Evolutionary conservation across 139 green algal genomes (phyloP).

Genomic region (Tetraselmis chui): DNA sequence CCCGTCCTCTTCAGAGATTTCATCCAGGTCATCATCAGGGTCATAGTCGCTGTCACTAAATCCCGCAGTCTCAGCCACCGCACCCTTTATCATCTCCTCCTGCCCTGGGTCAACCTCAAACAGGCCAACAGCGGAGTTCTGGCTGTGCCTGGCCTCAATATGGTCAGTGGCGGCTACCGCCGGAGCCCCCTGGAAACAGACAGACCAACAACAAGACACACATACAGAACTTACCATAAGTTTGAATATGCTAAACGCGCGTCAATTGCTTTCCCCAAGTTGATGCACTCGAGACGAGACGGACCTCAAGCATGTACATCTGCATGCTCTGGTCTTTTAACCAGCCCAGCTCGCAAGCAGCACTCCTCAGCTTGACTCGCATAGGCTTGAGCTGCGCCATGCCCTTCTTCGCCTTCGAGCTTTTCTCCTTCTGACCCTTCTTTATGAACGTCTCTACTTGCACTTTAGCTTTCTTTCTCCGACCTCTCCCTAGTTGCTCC

Average conservation of each 20-base stretch:
- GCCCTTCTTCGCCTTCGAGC: background rate
- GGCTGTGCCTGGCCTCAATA: too few species aligned
- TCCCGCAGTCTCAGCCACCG: background rate
- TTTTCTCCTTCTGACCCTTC: background rate
- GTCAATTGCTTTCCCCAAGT: too few species aligned
- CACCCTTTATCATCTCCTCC: background rate
- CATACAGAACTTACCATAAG: too few species aligned
- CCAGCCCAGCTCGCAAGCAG: background rate
- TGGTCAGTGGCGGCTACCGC: too few species aligned
- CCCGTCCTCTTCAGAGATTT: background rate
- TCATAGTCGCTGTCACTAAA: background rate
- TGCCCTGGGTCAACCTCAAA: background rate
- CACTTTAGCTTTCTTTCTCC: background rate
- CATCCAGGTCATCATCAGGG: background rate
- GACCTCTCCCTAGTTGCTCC: background rate
- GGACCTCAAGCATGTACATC: background rate
- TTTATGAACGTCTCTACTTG: background rate
- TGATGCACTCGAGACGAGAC: too few species aligned
- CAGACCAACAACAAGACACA: too few species aligned
- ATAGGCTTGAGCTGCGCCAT: background rate
- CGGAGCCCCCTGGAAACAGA: too few species aligned
- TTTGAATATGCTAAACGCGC: too few species aligned
- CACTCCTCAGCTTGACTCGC: background rate
- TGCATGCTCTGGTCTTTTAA: background rate
- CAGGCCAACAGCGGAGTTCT: too few species aligned